phyloP scores from a whole-genome alignment of 2,329 filamentous ascomycete species.

The Cladorrhinum sp. region DNA sequence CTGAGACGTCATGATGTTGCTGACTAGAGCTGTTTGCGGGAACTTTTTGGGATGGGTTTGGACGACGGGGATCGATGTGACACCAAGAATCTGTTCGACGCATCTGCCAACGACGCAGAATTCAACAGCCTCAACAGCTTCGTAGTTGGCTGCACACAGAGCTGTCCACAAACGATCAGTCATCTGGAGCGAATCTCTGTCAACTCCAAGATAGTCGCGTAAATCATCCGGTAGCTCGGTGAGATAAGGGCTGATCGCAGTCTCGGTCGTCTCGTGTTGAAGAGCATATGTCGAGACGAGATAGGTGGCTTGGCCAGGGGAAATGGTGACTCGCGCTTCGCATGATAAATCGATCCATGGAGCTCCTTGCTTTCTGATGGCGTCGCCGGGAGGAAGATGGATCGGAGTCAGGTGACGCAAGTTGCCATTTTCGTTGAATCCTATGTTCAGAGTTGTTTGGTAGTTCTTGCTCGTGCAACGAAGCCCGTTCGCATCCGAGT shows the following conservation, averaged over 20 bases:
- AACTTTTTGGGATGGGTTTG: neutral
- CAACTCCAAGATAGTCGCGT: slow-evolving; percentile 11
- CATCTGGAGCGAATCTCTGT: slow-evolving; percentile 11
- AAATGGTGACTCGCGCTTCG: slow-evolving; percentile 4
- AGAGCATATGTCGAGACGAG: slow-evolving; percentile 13
- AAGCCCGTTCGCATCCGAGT: neutral
- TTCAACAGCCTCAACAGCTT: slow-evolving; percentile 15
- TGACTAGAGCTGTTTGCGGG: slow-evolving; percentile 11
- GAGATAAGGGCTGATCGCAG: neutral
- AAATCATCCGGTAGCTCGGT: slow-evolving; percentile 3
- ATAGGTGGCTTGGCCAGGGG: slow-evolving; percentile 1
- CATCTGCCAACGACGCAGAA: slow-evolving; percentile 16
- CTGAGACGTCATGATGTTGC: slow-evolving; percentile 17
- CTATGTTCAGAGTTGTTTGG: slow-evolving; percentile 5
- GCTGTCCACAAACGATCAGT: slow-evolving; percentile 14
- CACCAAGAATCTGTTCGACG: slow-evolving; percentile 15
- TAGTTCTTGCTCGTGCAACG: slow-evolving; percentile 8
- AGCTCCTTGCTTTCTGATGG: too few relatives aligned
- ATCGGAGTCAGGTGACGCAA: neutral
- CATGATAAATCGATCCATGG: slow-evolving; percentile 12
- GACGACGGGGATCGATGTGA: slow-evolving; percentile 11
- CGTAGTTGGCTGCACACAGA: slow-evolving; percentile 13
- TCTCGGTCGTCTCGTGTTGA: slow-evolving; percentile 2
- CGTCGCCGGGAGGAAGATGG: neutral
- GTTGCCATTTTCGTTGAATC: slow-evolving; percentile 6